Percentiles rank a stretch among this genome's conserved stretches.
Evolutionary conservation across 2,329 filamentous ascomycete species (phyloP).

Genomic region (Ilyonectria sp.): DNA sequence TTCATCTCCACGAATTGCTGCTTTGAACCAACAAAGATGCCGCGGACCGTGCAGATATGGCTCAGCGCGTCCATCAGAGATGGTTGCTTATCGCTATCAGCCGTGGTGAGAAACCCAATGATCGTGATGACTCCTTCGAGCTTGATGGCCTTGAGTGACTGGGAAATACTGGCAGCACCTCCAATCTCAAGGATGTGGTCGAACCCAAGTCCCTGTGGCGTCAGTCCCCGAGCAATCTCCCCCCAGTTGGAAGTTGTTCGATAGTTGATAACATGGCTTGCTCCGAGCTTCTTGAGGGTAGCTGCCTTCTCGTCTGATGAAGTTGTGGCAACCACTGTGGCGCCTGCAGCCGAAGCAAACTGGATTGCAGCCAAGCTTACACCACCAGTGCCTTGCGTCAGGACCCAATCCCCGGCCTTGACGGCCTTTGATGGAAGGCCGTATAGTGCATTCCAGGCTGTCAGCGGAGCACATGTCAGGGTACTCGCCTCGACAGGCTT

Average conservation of each 20-base stretch:
- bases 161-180: constrained; percentile 65
- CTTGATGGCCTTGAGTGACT: constrained; percentile 54
- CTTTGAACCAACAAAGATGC: constrained; percentile 19
- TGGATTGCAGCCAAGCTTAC: constrained; percentile 13
- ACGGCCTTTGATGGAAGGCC: constrained; percentile 43
- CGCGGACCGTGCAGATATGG: constrained; percentile 11
- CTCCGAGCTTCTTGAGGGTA: constrained; percentile 66
- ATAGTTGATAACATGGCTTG: constrained; percentile 72
- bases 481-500: constrained; percentile 64
- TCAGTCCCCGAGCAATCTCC: constrained; percentile 65
- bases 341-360: constrained; percentile 64
- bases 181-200: constrained; percentile 71
- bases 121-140: constrained; percentile 55
- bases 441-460: constrained; percentile 37
- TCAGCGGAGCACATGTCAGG: constrained; percentile 64
- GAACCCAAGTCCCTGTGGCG: constrained; percentile 61
- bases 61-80: constrained; percentile 6
- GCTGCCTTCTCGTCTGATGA: constrained; percentile 65
- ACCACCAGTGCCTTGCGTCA: constrained; percentile 25
- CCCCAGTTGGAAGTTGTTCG: constrained; percentile 67
- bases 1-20: constrained; percentile 24
- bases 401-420: constrained; percentile 58
- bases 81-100: neutral
- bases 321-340: constrained; percentile 71
- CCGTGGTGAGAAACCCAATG: constrained; percentile 30